Evolutionary conservation across 805 yeast genomes (phyloP).

Genomic region (Lachancea thermotolerans): DNA sequence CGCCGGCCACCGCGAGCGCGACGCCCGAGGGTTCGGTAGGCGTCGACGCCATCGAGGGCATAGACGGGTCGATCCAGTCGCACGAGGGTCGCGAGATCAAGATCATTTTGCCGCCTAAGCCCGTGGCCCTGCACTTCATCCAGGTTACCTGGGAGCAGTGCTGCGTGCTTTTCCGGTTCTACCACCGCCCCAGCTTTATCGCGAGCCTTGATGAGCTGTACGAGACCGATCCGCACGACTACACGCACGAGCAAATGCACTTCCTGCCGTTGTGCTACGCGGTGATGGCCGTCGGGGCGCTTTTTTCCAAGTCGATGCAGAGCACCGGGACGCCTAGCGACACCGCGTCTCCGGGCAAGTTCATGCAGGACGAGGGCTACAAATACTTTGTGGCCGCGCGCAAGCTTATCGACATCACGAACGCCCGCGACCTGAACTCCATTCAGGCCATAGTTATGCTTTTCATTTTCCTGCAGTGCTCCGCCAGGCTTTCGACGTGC

Average conservation of each 20-base stretch:
- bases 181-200: constrained; percentile 77
- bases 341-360: constrained; percentile 18
- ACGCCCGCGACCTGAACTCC: constrained; percentile 73
- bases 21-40: constrained; percentile 1
- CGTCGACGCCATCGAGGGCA: constrained; percentile 13
- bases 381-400: constrained; percentile 80
- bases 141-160: constrained; percentile 82
- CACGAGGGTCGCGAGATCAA: constrained; percentile 44
- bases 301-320: constrained; percentile 43
- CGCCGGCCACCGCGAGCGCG: constrained; percentile 5
- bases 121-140: constrained; percentile 64
- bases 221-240: constrained; percentile 68
- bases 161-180: constrained; percentile 75
- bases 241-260: constrained; percentile 69
- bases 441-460: constrained; percentile 85
- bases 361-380: constrained; percentile 60
- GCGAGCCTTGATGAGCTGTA: constrained; percentile 70
- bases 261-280: constrained; percentile 79
- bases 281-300: constrained; percentile 79
- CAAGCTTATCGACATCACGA: constrained; percentile 76
- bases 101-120: constrained; percentile 69
- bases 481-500: constrained; percentile 84
- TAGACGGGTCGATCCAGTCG: constrained; percentile 18
- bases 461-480: constrained; percentile 79
- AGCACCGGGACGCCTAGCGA: constrained; percentile 33